Evolutionary conservation across 2,329 filamentous ascomycete genomes (phyloP), one percentile per base, ranked within the genome.

Genomic region (Tolypocladium ophioglossoides): DNA sequence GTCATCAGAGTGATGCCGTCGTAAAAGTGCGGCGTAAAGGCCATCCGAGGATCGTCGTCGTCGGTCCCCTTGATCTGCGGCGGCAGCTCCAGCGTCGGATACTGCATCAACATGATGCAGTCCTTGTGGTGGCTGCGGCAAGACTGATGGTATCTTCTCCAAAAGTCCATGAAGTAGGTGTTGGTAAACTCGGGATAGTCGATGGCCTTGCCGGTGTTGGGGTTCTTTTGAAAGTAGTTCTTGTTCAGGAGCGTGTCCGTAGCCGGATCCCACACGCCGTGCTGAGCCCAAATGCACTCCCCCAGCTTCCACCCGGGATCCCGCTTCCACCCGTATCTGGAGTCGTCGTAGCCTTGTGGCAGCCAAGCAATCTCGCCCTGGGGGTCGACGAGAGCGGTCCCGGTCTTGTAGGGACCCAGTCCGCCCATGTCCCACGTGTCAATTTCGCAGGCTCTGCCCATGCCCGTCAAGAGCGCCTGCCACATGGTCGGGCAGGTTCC

Each of bases 1-100:
- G 90, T 97, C 80, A 99, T 88, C 4, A 99, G 77, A 0, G 94
- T 99, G 54, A 99, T 87, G 12, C 94, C 94, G 63, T 99, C 94
- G 69, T 99, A 99, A 67, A 89, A 99, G 70, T 99, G 94, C 2
- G 91, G 90, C 11, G 94, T 86, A 68, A 96, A 97, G 2, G 91
- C 87, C 80, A 97, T 86, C 58, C 86, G 89, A 4, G 84, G 84
- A 61, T 99, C 91, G 62, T 97, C 91, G 65, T 97, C 92, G 32
- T 78, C 74, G 0, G 91, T 96, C 14, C 85, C 91, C 68, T 94
- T 95, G 66, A 97, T 86, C 47, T 77, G 77, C 0, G 95, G 94
- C 0, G 94, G 94, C 14, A 99, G 82, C 71, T 99, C 94, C 61
- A 96, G 81, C 0, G 94, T 91, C 0, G 92, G 89, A 12, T 89